A percentile compares a stretch with the other conserved stretches of the same genome.
Evolutionary conservation across 148 eudicot species (phyloP).

Genomic region (Chenopodium suecicum): DNA sequence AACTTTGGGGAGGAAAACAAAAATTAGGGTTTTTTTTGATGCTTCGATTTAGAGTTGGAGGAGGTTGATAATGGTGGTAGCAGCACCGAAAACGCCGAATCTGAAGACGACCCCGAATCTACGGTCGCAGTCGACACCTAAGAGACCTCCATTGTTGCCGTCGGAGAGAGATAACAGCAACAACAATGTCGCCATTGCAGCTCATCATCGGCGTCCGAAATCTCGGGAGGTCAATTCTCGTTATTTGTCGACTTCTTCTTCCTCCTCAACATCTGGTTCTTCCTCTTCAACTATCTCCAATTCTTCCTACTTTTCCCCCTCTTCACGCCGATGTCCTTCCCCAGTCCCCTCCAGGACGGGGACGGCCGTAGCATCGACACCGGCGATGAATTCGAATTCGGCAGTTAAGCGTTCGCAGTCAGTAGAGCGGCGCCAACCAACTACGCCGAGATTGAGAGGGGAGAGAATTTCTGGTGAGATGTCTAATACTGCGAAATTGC

Average conservation of each 20-base stretch:
- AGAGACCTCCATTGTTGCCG: slow-evolving; percentile 50
- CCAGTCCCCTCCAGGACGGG: slow-evolving; percentile 38
- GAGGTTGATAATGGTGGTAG: slow-evolving; percentile 43
- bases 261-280: slow-evolving; percentile 40
- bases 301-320: slow-evolving; percentile 29
- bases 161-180: slow-evolving; percentile 43
- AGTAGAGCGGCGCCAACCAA: slow-evolving; percentile 53
- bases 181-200: slow-evolving; percentile 18
- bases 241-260: slow-evolving; percentile 53
- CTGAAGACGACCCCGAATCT: slow-evolving; percentile 31
- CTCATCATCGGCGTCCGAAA: slow-evolving; percentile 44
- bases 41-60: slow-evolving; percentile 12
- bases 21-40: slow-evolving; percentile 25
- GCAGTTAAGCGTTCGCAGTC: slow-evolving; percentile 48
- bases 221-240: slow-evolving; percentile 58
- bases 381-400: slow-evolving; percentile 12
- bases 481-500: slow-evolving; percentile 46
- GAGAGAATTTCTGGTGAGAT: slow-evolving; percentile 30
- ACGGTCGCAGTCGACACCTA: slow-evolving; percentile 38
- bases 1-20: no score
- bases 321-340: slow-evolving; percentile 47
- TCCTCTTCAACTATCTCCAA: slow-evolving; percentile 42
- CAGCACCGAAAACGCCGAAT: slow-evolving; percentile 46
- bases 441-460: slow-evolving; percentile 29
- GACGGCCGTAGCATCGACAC: slow-evolving; percentile 17